These are phyloP conservation scores for Trichoderma asperelloides DNA, from an alignment of 495 filamentous ascomycete genomes.

Conservation along the genomic window DNA sequence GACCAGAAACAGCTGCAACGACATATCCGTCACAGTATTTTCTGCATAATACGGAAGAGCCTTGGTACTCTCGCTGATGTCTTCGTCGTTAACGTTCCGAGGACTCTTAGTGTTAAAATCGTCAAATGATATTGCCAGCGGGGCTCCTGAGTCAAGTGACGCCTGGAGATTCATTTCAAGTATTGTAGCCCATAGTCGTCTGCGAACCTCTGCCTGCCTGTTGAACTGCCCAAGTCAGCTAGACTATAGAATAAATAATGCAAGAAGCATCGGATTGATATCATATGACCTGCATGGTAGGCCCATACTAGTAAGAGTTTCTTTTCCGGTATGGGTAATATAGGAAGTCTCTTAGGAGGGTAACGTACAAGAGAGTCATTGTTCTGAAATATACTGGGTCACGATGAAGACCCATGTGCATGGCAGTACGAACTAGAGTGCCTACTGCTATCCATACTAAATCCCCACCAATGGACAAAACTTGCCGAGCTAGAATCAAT, in stretches of 20 bases:
- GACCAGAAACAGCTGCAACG: slow-evolving; percentile 42
- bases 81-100: slow-evolving; percentile 47
- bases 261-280: too few relatives aligned
- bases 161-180: slow-evolving; percentile 51
- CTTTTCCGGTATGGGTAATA: too few relatives aligned
- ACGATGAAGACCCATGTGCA: slow-evolving; percentile 51
- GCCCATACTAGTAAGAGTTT: too few relatives aligned
- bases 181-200: slow-evolving; percentile 55
- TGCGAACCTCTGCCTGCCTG: slow-evolving; percentile 42
- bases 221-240: too few relatives aligned
- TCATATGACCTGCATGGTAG: too few relatives aligned
- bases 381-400: slow-evolving; percentile 44
- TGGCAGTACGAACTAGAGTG: slow-evolving; percentile 40
- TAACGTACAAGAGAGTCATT: slow-evolving; percentile 27
- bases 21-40: slow-evolving; percentile 36
- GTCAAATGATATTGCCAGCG: slow-evolving; percentile 37
- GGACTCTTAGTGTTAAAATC: slow-evolving; percentile 49
- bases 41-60: slow-evolving; percentile 24
- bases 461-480: slow-evolving; percentile 41
- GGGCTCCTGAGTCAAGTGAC: slow-evolving; percentile 45
- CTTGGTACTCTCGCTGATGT: slow-evolving; percentile 38
- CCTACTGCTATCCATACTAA: slow-evolving; percentile 49
- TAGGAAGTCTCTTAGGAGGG: too few relatives aligned
- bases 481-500: slow-evolving; percentile 44
- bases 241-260: too few relatives aligned